A percentile compares a stretch with the other conserved stretches of the same genome.
phyloP scores from a whole-genome alignment of 495 filamentous ascomycete species.

The Barbatosphaeria neglecta region DNA sequence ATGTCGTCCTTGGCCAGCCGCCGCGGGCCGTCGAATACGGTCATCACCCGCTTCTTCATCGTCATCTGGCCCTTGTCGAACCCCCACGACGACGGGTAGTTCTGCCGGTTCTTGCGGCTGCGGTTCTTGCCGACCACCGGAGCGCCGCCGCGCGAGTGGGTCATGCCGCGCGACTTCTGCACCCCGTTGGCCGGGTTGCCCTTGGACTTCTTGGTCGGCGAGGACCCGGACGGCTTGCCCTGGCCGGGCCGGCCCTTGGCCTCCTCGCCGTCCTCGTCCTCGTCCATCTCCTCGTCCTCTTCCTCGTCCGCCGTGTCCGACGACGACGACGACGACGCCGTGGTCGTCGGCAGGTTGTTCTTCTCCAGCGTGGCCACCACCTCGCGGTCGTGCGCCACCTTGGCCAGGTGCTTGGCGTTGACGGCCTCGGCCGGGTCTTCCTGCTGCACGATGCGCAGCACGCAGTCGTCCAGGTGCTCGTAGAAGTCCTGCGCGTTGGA shows the following conservation, averaged over 20 bases:
- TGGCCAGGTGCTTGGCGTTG: slow-evolving; percentile 75
- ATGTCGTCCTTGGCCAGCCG: slow-evolving; percentile 97
- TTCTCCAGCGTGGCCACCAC: slow-evolving; percentile 77
- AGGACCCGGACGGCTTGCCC: slow-evolving; percentile 12
- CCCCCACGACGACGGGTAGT: slow-evolving; percentile 89
- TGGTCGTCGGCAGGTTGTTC: slow-evolving; percentile 55
- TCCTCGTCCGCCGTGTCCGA: slow-evolving; percentile 53
- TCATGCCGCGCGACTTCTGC: slow-evolving; percentile 44
- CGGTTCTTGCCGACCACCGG: slow-evolving; percentile 52
- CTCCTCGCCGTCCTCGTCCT: slow-evolving; percentile 29
- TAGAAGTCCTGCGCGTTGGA: slow-evolving; percentile 95
- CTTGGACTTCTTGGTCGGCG: slow-evolving; percentile 21
- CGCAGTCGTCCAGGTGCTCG: slow-evolving; percentile 98
- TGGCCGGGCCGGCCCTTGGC: slow-evolving; percentile 12
- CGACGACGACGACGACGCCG: slow-evolving; percentile 39
- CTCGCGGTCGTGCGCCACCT: slow-evolving; percentile 70
- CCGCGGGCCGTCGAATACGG: slow-evolving; percentile 81
- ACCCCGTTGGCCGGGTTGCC: slow-evolving; percentile 37
- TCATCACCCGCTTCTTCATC: slow-evolving; percentile 91
- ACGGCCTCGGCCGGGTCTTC: slow-evolving; percentile 92
- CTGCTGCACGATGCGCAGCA: slow-evolving; percentile 92
- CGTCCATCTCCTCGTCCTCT: slow-evolving; percentile 48
- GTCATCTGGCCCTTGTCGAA: slow-evolving; percentile 84
- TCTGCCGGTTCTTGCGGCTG: slow-evolving; percentile 67
- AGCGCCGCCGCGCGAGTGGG: slow-evolving; percentile 51